These are phyloP conservation scores for Stenogyne calaminthoides DNA, from an alignment of 305 asterid genomes.

Conservation along the genomic window DNA sequence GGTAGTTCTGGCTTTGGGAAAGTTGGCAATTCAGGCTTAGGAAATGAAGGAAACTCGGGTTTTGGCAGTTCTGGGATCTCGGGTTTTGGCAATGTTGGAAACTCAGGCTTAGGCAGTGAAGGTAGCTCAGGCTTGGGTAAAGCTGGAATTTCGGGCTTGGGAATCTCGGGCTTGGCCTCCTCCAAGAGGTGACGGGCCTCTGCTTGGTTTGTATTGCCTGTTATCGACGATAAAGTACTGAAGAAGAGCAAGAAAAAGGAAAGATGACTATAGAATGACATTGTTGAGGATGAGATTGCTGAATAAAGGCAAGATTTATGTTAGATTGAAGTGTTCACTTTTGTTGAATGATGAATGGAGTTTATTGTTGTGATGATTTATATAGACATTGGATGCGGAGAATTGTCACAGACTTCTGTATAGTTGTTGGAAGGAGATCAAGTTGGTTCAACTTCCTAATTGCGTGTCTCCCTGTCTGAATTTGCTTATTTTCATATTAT, in stretches of 20 bases:
- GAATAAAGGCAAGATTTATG: not conserved
- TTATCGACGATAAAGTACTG: not conserved
- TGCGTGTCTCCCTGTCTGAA: not conserved
- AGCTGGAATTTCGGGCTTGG: conserved; percentile 18
- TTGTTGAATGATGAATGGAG: conserved; percentile 16
- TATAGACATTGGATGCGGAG: conserved; percentile 12
- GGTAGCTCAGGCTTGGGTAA: conserved; percentile 29
- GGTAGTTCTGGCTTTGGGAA: not conserved
- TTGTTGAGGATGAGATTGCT: not conserved
- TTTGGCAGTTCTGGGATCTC: conserved; percentile 25
- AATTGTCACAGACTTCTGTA: not conserved
- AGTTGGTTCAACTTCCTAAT: conserved; percentile 23
- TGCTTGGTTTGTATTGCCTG: not conserved
- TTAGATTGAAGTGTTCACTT: not conserved
- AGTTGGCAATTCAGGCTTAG: conserved; percentile 17
- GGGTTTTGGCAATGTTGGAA: conserved; percentile 28
- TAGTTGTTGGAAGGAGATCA: conserved; percentile 19
- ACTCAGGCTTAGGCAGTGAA: conserved; percentile 14
- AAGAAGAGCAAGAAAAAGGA: not conserved
- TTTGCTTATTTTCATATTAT: not conserved
- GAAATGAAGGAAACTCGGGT: not conserved
- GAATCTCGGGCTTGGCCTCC: not conserved
- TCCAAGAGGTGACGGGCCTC: not conserved
- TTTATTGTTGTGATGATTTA: conserved; percentile 3
- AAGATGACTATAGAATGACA: not conserved